Evolutionary conservation across 768 basidiomycete genomes (phyloP), one percentile per base, ranked within the genome.

Genomic region (Leccinum uliginosum): DNA sequence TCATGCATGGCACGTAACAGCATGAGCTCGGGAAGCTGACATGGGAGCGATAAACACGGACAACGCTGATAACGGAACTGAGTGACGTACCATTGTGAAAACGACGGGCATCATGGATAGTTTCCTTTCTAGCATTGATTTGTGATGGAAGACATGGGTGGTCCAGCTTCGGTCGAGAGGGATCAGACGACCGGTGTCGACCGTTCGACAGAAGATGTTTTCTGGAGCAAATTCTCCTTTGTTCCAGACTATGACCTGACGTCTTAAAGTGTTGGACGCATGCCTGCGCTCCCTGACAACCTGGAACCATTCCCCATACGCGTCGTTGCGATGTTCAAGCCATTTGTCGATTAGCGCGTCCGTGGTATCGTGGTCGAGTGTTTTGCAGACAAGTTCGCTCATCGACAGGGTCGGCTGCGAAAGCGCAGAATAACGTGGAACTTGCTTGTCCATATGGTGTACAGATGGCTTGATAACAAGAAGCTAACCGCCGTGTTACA

Each of bases 111-210:
- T 84, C 86, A 89, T 89, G 24, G 83, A 83, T 40, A 86, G 69
- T 59, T 84, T 85, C 53, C 85, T 78, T 62, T 88, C 86, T 58
- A 83, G 80, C 81, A 89, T 86, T 4, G 86, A 85, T 58, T 82
- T 79, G 58, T 90, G 88, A 68, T 89, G 86, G 65, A 85, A 89
- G 40, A 90, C 84, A 70, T 89, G 86, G 8, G 87, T 90, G 29
- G 84, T 86, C 88, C 88, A 90, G 17, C 87, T 87, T 57, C 88
- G 80, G 77, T 89, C 87, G 63, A 90, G 82, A 44, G 88, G 88
- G 56, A 90, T 89, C 66, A 90, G 72, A 38, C 88, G 83, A 45
- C 85, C 83, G 0, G 88, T 89, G 68, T 90, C 88, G 56, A 90
- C 83, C 3, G 88, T 90, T 54, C 87, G 80, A 65, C 85, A 86